Base-by-base conservation (phyloP, 257 asterid species). In the Fraxinus pennsylvanica region DNA sequence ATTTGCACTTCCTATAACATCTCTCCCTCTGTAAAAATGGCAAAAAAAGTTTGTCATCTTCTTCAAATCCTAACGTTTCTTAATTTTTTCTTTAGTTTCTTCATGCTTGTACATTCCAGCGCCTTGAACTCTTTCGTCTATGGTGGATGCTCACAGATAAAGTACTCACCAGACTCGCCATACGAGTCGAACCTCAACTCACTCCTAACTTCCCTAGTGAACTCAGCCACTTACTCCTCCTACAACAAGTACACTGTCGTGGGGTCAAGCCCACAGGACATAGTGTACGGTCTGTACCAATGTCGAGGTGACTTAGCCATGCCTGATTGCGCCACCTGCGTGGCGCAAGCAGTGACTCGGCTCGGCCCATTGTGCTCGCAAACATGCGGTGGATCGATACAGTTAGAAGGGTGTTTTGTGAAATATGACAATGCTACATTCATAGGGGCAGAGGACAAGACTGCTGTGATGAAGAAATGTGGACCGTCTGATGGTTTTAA, bases 281-380 rank as follows among this genome's bases (percentile, higher is more conserved):
- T 80, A 8, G 80, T 89, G 1, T 84, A 83, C 84, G 97, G 99
- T 27, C 79, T 93, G 3, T 93, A 91, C 84, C 99, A 95, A 67
- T 95, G 99, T 50, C 87, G 97, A 29, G 97, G 92, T 15, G 99
- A 95, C 78, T 59, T 91, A 13, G 71, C 98, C 84, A 90, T 93
- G 99, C 97, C 97, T 1, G 99, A 93, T 68, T 95, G 99, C 80
- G 97, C 98, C 79, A 84, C 87, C 4, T 95, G 99, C 77, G 96
- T 95, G 33, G 91, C 91, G 1, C 87, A 80, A 25, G 91, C 94
- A 0, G 96, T 90, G 73, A 84, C 91, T 38, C 93, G 79, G 9
- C 77, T 93, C 74, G 89, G 81, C 72, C 82, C 84, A 2, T 4
- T 88, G 1, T 93, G 99, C 84, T 73, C 91, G 17, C 86, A 80